Conservation (phyloP, 768 basidiomycete species). For the Panaeolus papilionaceus region DNA sequence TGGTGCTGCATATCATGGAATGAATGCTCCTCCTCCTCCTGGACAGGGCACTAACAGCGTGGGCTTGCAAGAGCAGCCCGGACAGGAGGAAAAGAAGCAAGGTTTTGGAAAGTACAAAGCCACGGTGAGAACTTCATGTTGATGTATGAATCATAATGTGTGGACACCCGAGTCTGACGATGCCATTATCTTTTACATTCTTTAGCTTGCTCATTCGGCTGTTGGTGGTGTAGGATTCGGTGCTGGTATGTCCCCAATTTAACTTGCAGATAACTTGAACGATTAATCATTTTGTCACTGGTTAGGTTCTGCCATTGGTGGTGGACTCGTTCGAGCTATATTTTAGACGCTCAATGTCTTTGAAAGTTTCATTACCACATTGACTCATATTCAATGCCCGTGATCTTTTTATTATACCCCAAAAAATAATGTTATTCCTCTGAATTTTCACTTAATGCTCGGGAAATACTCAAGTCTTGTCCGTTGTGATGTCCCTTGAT, state of each 20-base stretch:
- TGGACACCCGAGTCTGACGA: not conserved
- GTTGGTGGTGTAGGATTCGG: slow-evolving; percentile 81
- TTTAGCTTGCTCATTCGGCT: slow-evolving; percentile 62
- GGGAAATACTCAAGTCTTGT: not conserved
- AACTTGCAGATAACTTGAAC: not conserved
- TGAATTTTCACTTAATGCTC: not conserved
- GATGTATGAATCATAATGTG: not conserved
- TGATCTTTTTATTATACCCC: not conserved
- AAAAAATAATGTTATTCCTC: not conserved
- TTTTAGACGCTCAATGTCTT: slow-evolving; percentile 28
- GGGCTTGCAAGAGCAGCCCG: slow-evolving; percentile 50
- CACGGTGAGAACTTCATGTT: slow-evolving; percentile 48
- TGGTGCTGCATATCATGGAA: slow-evolving; percentile 49
- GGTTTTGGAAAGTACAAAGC: slow-evolving; percentile 63
- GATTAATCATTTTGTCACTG: not conserved
- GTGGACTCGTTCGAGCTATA: slow-evolving; percentile 41
- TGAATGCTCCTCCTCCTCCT: slow-evolving; percentile 43
- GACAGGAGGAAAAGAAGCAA: slow-evolving; percentile 58
- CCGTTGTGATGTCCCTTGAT: not conserved
- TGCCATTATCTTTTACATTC: not conserved
- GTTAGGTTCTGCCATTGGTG: slow-evolving; percentile 41
- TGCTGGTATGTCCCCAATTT: slow-evolving; percentile 54
- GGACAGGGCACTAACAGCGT: slow-evolving; percentile 44
- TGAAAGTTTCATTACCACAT: not conserved
- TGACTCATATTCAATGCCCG: not conserved